Base-by-base conservation (phyloP, 345 rosid species). In the Hibiscus mutabilis region DNA sequence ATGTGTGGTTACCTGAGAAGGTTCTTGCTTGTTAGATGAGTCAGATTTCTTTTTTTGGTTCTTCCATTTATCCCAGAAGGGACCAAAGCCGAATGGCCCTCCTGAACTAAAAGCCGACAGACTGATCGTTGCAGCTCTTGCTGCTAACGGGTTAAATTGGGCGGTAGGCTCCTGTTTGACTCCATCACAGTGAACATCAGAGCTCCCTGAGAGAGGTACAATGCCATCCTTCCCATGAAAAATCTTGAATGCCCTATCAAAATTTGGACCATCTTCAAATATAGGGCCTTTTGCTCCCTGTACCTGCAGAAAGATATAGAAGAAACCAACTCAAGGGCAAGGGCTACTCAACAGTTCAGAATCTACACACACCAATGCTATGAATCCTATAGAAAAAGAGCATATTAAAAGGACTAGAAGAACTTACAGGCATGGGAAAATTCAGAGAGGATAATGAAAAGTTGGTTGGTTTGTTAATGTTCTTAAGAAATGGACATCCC, bases 181-280 rank as follows among this genome's bases (percentile, higher is more conserved):
- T 51, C 60, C 6, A 35, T 77, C 76, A 69, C 67, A 66, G 49
- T 42, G 62, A 56, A 52, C 60, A 75, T 62, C 59, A 9, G 89
- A 84, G 65, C 44, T 63, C 57, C 73, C 86, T 12, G 89, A 78
- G 24, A 93, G 87, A 5, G 98, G 98, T 21, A 93, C 86, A 66
- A 93, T 78, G 64, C 98, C 97, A 70, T 93, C 88, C 73, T 86
- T 86, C 55, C 97, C 97, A 75, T 93, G 98, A 79, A 93, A 93
- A 58, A 91, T 85, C 78, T 83, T 86, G 71, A 89, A 93, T 5
- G 93, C 95, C 73, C 65, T 73, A 64, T 83, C 86, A 76, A 93
- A 91, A 67, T 83, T 81, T 5, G 92, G 87, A 73, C 91, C 97
- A 83, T 93, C 98, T 71, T 91, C 97, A 80, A 93, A 93, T 65